Evolutionary conservation across 2,329 filamentous ascomycete species (phyloP), one percentile per base, ranked within the genome.

Genomic region (Neopestalotiopsis rosae): DNA sequence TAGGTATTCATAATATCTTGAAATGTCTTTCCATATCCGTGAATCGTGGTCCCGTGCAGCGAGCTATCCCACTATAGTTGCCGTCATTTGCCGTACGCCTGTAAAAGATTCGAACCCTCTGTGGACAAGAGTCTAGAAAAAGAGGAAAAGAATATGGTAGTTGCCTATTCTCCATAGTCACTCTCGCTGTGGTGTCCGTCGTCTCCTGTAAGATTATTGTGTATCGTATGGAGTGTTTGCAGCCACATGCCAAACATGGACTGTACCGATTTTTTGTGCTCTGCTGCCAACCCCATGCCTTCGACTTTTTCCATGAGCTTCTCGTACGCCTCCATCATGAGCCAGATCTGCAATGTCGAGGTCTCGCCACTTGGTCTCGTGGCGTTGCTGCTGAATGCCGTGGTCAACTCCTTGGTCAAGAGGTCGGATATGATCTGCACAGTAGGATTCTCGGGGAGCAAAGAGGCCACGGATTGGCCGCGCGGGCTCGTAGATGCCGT

Each of bases 311-410:
- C 84, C 17, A 85, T 80, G 68, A 89, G 76, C 69, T 81, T 81
- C 79, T 89, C 86, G 72, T 89, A 89, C 2, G 87, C 86, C 72
- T 88, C 87, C 65, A 89, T 89, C 87, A 89, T 88, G 58, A 86
- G 81, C 83, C 84, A 85, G 20, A 88, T 75, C 73, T 89, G 87
- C 56, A 89, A 73, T 1, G 83, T 81, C 14, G 86, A 81, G 0
- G 81, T 80, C 45, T 84, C 80, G 2, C 76, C 63, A 52, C 68
- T 75, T 17, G 75, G 67, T 2, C 72, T 74, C 10, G 68, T 20
- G 24, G 74, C 68, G 66, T 76, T 76, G 66, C 65, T 75, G 45
- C 59, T 78, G 70, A 62, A 76, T 67, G 82, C 82, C 0, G 83
- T 82, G 1, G 84, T 81, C 9, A 89, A 78, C 70, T 89, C 86